Conservation (phyloP, 805 yeast genomes). For the Metschnikowia noctiluminum region DNA sequence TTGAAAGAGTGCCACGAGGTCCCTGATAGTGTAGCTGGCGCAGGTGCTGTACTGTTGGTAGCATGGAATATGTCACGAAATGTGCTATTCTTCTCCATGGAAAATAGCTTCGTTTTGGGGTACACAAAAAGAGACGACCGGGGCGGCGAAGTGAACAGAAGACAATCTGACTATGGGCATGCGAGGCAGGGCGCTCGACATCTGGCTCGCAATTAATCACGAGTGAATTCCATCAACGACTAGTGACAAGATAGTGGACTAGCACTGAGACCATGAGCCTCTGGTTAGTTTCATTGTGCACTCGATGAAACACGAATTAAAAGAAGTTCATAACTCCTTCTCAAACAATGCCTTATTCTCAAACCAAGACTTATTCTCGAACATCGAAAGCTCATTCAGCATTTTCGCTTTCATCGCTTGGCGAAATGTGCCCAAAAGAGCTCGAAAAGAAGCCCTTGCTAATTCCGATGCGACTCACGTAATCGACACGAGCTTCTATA, state of each 20-base stretch:
- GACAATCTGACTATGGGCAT: neutral
- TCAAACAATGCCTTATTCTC: too few relatives aligned
- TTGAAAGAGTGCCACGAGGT: constrained; percentile 29
- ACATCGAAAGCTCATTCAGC: too few relatives aligned
- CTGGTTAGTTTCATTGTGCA: too few relatives aligned
- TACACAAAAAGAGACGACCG: constrained; percentile 1
- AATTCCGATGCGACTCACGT: neutral
- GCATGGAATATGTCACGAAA: constrained; percentile 37
- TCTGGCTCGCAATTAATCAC: neutral
- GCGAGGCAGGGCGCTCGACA: neutral
- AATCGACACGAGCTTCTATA: neutral
- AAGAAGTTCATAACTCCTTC: too few relatives aligned
- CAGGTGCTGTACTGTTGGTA: constrained; percentile 11
- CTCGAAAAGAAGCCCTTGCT: neutral
- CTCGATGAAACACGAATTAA: too few relatives aligned
- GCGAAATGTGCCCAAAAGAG: neutral
- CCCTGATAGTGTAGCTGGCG: constrained; percentile 4
- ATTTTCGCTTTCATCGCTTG: too few relatives aligned
- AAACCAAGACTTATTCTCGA: too few relatives aligned
- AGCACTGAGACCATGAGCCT: too few relatives aligned
- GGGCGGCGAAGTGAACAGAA: neutral
- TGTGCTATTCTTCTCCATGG: constrained; percentile 29
- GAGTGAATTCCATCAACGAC: neutral
- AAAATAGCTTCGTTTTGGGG: constrained; percentile 27
- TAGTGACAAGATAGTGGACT: neutral